Evolutionary conservation across 768 basidiomycete genomes (phyloP).

Genomic region (Mycena maculata): DNA sequence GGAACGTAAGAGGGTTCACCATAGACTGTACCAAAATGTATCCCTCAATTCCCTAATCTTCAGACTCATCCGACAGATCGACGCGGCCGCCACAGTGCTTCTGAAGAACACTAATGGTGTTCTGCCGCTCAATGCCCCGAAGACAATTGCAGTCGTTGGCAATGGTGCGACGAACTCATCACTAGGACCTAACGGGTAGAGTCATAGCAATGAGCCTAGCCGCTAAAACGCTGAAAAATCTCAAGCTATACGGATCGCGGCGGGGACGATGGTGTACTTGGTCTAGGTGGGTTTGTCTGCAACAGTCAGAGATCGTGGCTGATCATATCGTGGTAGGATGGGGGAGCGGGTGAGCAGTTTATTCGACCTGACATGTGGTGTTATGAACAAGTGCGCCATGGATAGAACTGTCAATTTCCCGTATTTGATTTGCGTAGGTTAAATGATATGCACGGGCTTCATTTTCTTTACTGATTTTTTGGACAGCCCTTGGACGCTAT

Average conservation of each 20-base stretch:
- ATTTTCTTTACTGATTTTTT: neutral
- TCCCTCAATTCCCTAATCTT: neutral
- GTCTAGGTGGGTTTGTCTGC: conserved; percentile 62
- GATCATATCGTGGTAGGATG: conserved; percentile 48
- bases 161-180: conserved; percentile 66
- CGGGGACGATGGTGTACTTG: conserved; percentile 69
- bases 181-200: conserved; percentile 65
- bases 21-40: neutral
- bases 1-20: conserved; percentile 45
- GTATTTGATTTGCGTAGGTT: conserved; percentile 58
- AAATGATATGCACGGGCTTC: neutral
- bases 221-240: neutral
- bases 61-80: conserved; percentile 56
- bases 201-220: neutral
- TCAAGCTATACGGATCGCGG: conserved; percentile 61
- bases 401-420: conserved; percentile 60
- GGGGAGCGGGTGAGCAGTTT: conserved; percentile 63
- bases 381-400: conserved; percentile 35
- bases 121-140: conserved; percentile 32
- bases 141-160: conserved; percentile 65
- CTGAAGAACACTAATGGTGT: conserved; percentile 54
- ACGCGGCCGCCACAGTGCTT: conserved; percentile 57
- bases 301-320: conserved; percentile 22
- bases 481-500: conserved; percentile 60
- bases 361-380: conserved; percentile 54